Evolutionary conservation across 768 basidiomycete genomes (phyloP).

Genomic region (Podaxis sp.): DNA sequence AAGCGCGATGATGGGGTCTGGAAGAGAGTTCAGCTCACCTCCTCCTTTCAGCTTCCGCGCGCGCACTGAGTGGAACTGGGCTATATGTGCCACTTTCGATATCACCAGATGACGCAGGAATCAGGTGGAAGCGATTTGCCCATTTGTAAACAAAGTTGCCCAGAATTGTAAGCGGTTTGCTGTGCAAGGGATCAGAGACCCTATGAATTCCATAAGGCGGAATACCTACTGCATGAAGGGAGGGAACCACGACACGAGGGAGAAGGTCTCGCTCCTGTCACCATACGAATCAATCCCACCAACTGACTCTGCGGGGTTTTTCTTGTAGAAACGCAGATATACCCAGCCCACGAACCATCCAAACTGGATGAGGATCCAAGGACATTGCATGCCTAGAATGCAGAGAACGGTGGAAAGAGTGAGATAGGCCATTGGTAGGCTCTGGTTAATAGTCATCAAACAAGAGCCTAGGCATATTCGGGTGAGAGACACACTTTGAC

Average conservation of each 20-base stretch:
- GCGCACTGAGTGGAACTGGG: constrained; percentile 80
- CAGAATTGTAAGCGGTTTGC: constrained; percentile 67
- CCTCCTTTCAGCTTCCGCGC: constrained; percentile 95
- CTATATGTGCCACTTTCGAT: constrained; percentile 72
- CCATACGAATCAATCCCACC: constrained; percentile 76
- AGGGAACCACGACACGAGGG: constrained; percentile 95
- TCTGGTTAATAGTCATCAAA: constrained; percentile 42
- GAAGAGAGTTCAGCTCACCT: constrained; percentile 49
- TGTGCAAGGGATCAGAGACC: constrained; percentile 28
- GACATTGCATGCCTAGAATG: constrained; percentile 81
- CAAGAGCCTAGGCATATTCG: background rate
- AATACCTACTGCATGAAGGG: constrained; percentile 84
- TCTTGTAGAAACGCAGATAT: constrained; percentile 97
- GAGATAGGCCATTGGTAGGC: constrained; percentile 91
- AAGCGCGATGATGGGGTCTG: constrained; percentile 14
- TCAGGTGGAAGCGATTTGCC: constrained; percentile 70
- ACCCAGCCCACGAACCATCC: constrained; percentile 98
- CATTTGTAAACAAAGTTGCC: constrained; percentile 68
- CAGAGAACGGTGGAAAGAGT: constrained; percentile 86
- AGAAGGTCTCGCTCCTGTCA: constrained; percentile 95
- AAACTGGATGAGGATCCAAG: constrained; percentile 94
- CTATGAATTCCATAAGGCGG: background rate
- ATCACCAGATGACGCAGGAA: constrained; percentile 64
- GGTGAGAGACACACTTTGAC: constrained; percentile 69
- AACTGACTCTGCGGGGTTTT: constrained; percentile 64